These are phyloP conservation scores for Chaetomiaceae sp. DNA, from an alignment of 2,329 filamentous ascomycete species.

Conservation along the genomic window DNA sequence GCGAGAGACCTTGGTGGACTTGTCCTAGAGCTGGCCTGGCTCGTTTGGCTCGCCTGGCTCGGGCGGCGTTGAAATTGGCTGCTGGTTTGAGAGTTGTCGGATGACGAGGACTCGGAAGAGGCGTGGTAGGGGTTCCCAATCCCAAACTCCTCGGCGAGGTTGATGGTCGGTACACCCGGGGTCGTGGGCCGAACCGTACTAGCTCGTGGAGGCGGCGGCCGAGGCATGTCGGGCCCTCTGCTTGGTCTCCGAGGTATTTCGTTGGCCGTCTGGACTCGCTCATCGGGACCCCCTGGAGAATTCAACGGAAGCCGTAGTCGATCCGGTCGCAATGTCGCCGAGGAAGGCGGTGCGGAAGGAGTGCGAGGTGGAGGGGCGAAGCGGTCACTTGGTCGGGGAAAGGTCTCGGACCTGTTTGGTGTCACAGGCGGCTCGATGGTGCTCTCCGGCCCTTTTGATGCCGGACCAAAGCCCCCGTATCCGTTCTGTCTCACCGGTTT, in stretches of 20 bases:
- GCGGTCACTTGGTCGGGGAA: constrained; percentile 39
- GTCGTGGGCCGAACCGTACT: constrained; percentile 42
- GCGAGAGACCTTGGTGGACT: constrained; percentile 46
- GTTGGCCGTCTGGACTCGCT: constrained; percentile 23
- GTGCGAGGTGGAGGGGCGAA: constrained; percentile 39
- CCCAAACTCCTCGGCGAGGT: constrained; percentile 57
- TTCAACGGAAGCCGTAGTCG: constrained; percentile 21
- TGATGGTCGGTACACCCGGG: constrained; percentile 38
- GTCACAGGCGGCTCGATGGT: constrained; percentile 35
- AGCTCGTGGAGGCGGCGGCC: constrained; percentile 49
- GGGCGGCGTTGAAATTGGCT: constrained; percentile 35
- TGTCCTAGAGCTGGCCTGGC: constrained; percentile 56
- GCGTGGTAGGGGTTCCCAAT: constrained; percentile 60
- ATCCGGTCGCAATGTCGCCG: constrained; percentile 32
- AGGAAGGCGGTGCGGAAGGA: constrained; percentile 41
- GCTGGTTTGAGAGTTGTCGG: constrained; percentile 56
- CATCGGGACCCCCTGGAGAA: constrained; percentile 20
- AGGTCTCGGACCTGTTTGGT: constrained; percentile 48
- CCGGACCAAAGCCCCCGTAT: constrained; percentile 55
- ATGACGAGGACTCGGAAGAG: constrained; percentile 59
- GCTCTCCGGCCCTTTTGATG: constrained; percentile 35
- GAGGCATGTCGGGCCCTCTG: constrained; percentile 46
- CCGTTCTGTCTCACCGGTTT: constrained; percentile 46
- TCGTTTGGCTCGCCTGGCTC: constrained; percentile 49
- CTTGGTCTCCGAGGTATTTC: constrained; percentile 37